These are phyloP conservation scores for Leersia perrieri DNA, from an alignment of 176 grass and related monocot genomes.

Conservation along the genomic window DNA sequence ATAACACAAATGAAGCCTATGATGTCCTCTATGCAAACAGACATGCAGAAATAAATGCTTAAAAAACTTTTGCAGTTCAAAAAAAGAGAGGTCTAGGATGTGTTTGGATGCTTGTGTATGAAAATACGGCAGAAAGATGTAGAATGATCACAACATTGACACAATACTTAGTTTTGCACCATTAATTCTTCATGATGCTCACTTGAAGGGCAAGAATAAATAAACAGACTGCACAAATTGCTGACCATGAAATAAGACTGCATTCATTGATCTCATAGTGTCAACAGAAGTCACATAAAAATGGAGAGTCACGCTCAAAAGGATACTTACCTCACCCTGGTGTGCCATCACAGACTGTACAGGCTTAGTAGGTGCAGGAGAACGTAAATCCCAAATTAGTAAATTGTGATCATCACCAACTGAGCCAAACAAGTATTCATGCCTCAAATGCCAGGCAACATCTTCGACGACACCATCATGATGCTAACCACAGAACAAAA, in stretches of 20 bases:
- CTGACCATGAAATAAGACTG: slow-evolving; percentile 4
- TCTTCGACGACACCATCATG: slow-evolving; percentile 97
- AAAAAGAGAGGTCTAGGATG: neutral
- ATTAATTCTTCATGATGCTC: neutral
- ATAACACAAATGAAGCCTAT: neutral
- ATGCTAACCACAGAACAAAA: slow-evolving; percentile 52
- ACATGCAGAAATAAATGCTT: neutral
- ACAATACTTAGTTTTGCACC: neutral
- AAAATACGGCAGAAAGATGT: neutral
- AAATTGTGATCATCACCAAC: slow-evolving; percentile 90
- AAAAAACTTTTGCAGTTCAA: neutral
- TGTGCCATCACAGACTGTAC: slow-evolving; percentile 82
- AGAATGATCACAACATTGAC: neutral
- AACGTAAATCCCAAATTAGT: slow-evolving; percentile 78
- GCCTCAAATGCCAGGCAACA: slow-evolving; percentile 96
- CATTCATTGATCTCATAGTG: neutral
- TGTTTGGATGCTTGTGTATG: neutral
- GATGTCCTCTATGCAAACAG: neutral
- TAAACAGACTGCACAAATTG: slow-evolving; percentile 7
- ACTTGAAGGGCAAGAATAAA: neutral
- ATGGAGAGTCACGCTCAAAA: slow-evolving; percentile 11
- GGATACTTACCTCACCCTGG: slow-evolving; percentile 80
- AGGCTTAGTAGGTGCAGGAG: slow-evolving; percentile 56
- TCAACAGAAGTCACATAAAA: slow-evolving; percentile 7
- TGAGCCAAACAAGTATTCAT: slow-evolving; percentile 92